Conservation (phyloP, 1,139 yeast genomes). For the Diutina neorugosa region DNA sequence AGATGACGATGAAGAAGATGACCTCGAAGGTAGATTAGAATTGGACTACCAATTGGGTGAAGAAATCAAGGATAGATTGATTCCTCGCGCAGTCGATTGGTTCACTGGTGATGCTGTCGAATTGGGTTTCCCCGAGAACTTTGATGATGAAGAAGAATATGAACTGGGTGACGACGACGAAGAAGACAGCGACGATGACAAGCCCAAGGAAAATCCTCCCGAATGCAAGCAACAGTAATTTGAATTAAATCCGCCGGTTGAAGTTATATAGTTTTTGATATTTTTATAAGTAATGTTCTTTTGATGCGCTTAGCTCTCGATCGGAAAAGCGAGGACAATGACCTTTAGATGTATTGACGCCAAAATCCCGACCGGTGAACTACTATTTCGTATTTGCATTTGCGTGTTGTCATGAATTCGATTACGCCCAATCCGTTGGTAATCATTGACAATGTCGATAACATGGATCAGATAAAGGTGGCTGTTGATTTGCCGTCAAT, state of each 20-base stretch:
- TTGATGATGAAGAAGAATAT: slow-evolving; percentile 32
- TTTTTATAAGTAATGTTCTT: not conserved
- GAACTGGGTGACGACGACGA: slow-evolving; percentile 31
- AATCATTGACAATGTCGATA: too few species aligned
- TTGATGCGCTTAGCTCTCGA: not conserved
- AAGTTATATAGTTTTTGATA: not conserved
- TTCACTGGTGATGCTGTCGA: slow-evolving; percentile 93
- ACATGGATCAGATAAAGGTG: too few species aligned
- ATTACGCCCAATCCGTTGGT: too few species aligned
- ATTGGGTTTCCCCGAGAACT: slow-evolving; percentile 34
- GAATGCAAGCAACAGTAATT: slow-evolving; percentile 70
- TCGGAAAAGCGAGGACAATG: not conserved
- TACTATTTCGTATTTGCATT: too few species aligned
- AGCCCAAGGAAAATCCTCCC: slow-evolving; percentile 53
- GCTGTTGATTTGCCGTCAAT: too few species aligned
- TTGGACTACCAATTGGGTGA: slow-evolving; percentile 94
- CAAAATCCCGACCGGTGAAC: not conserved
- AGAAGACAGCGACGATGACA: slow-evolving; percentile 40
- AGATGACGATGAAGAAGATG: slow-evolving; percentile 54
- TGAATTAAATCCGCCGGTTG: not conserved
- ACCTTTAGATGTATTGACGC: not conserved
- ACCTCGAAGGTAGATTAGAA: slow-evolving; percentile 75
- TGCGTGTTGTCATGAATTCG: too few species aligned
- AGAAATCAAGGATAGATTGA: slow-evolving; percentile 87
- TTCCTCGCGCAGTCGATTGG: slow-evolving; percentile 97